Percentiles rank a stretch among this genome's conserved stretches.
Evolutionary conservation across 441 rosid species (phyloP).

Genomic region (Gossypium lobatum): DNA sequence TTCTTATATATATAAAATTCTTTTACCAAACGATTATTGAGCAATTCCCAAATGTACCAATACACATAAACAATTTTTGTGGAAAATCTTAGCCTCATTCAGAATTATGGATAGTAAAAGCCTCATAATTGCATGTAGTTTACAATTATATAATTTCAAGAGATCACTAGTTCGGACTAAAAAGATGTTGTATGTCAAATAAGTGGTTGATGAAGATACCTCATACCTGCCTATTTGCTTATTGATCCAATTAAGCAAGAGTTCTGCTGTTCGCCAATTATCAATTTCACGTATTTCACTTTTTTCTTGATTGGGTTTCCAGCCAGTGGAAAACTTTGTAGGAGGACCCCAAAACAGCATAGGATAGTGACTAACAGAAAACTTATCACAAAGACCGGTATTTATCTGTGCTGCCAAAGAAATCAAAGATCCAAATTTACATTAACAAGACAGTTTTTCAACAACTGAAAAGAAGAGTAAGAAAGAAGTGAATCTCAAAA

Average conservation of each 20-base stretch:
- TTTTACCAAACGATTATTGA: neutral
- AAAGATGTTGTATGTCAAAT: neutral
- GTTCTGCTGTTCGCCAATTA: constrained; percentile 79
- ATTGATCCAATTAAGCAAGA: constrained; percentile 81
- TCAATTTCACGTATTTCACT: constrained; percentile 48
- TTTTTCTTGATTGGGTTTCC: constrained; percentile 57
- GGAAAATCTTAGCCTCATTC: neutral
- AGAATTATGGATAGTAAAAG: neutral
- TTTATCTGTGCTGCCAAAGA: constrained; percentile 87
- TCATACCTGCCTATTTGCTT: constrained; percentile 73
- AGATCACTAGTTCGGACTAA: neutral
- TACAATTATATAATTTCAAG: neutral
- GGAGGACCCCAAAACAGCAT: constrained; percentile 89
- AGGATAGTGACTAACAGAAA: constrained; percentile 75
- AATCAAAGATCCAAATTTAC: constrained; percentile 27
- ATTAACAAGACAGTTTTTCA: constrained; percentile 17
- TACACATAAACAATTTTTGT: neutral
- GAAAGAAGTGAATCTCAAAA: neutral
- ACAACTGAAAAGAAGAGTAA: neutral
- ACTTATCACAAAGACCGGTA: constrained; percentile 70
- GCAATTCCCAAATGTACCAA: neutral
- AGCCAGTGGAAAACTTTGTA: constrained; percentile 51
- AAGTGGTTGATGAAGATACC: constrained; percentile 15
- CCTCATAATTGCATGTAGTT: neutral
- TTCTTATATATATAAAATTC: neutral